Base-by-base conservation (phyloP, 495 filamentous ascomycete species). In the Penicillium pancosmium region DNA sequence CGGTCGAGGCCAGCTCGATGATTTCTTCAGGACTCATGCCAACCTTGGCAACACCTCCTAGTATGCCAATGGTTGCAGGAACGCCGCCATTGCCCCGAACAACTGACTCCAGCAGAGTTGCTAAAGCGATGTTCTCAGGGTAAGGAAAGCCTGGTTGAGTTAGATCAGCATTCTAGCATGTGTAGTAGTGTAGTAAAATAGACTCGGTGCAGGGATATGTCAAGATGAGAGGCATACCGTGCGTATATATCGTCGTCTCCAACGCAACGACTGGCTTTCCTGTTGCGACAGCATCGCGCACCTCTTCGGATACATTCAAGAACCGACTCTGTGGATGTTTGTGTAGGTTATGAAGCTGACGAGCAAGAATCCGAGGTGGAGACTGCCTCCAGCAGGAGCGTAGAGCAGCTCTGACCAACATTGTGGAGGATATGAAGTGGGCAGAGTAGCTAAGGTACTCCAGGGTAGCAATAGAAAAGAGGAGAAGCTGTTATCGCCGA, bases 211-310 rank as follows among this genome's bases (percentile, higher is more conserved):
- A 31, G 78, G 68, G 31, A 70, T 79, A 46, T 80, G 54, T 69
- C 23, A 67, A 10, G 23, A n/a, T 8, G 18, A 3, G 48, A 9
- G 9, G 5, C 62, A 34, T 75, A 90, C 87, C 87, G 72, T 91
- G 88, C 15, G 88, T 91, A 61, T 91, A 89, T 41, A 98, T 97
- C 2, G 94, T 96, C 2, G 91, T 88, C 72, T 98, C 94, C 10
- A 98, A 81, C 34, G 94, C 93, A 12, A 98, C 93, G 8, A 98
- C 86, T 2, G 94, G 93, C 44, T 82, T 84, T 48, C 86, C 84
- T 18, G 83, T 79, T 16, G 83, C 75, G 23, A 97, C 59, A 50
- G 93, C 94, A 64, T 88, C 84, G 41, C 78, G 80, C 13, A 98
- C 87, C 69, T 98, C 93, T 59, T 91, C 86, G 7, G 92, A 96